Base-by-base conservation (phyloP, 2,329 filamentous ascomycete species). In the Microdochium bolleyi region DNA sequence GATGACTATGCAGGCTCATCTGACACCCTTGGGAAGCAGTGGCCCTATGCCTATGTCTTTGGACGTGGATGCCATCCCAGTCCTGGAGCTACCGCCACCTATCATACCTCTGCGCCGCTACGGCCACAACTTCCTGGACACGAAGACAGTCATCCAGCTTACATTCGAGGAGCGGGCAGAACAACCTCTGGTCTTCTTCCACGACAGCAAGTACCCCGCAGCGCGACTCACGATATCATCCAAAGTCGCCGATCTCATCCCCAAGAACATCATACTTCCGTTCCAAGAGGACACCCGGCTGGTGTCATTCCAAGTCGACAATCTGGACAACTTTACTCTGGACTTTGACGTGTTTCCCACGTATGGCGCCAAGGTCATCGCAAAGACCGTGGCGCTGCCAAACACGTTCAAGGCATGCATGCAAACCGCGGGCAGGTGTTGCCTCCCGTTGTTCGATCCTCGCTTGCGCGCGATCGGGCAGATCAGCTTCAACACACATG, bases 341-440 rank as follows among this genome's bases (percentile, higher is more conserved):
- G 94, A 99, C 68, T 96, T 99, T 60, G 94, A 99, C 64, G 91
- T 99, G 46, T 99, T 94, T 68, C 92, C 94, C 0, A 96, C 94
- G 0, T 97, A 97, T 65, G 94, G 94, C 50, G 95, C 92, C 50
- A 97, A 96, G 70, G 88, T 97, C 50, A 97, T 99, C 65, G 94
- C 92, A 13, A 95, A 95, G 69, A 95, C 91, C 3, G 91, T 96
- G 51, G 94, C 91, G 14, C 80, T 96, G 25, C 90, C 94, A 1
- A 89, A 85, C 56, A 87, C 91, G 1, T 97, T 99, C 72, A 85
- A 84, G 51, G 83, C 85, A 8, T 78, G 85, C 30, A 74, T 82
- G 25, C 89, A 86, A 64, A 92, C 84, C 67, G 88, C 87, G 2
- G 89, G 88, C 1, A 83, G 79, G 58, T 95, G 89, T 70, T 90